These are phyloP conservation scores for Sicyos baderoa DNA, from an alignment of 306 rosid genomes.

Conservation along the genomic window DNA sequence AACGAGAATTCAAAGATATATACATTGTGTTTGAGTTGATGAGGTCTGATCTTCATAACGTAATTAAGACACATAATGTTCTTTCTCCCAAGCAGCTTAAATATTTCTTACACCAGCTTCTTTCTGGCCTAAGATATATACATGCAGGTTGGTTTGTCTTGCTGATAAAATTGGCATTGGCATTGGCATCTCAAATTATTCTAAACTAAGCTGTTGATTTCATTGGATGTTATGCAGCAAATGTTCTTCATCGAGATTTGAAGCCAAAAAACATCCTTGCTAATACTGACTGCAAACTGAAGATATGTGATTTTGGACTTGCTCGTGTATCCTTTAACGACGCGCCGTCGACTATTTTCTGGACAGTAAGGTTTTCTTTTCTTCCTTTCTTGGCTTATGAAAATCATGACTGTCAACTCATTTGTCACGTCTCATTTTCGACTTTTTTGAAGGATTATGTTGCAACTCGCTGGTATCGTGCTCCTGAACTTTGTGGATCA, in stretches of 20 bases:
- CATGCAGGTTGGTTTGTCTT: constrained; percentile 59
- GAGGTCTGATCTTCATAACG: constrained; percentile 97
- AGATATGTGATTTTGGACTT: constrained; percentile 97
- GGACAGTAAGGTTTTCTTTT: constrained; percentile 68
- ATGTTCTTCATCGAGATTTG: constrained; percentile 89
- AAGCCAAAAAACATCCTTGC: constrained; percentile 98
- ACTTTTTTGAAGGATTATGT: constrained; percentile 62
- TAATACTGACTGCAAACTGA: constrained; percentile 87
- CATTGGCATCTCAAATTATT: constrained; percentile 15
- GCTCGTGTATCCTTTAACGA: constrained; percentile 93
- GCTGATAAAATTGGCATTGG: constrained; percentile 9
- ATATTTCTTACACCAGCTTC: constrained; percentile 87
- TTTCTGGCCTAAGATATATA: constrained; percentile 76
- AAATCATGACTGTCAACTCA: constrained; percentile 18
- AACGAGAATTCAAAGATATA: constrained; percentile 83
- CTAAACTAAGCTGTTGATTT: not conserved
- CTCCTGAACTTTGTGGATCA: constrained; percentile 93
- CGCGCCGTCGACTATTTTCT: constrained; percentile 90
- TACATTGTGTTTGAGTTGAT: constrained; percentile 92
- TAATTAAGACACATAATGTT: constrained; percentile 70
- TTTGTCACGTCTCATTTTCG: constrained; percentile 8
- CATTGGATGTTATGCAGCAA: constrained; percentile 47
- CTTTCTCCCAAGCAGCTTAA: constrained; percentile 84
- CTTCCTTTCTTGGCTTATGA: constrained; percentile 10
- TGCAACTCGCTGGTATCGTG: constrained; percentile 99